Percentiles rank a stretch among this genome's conserved stretches.
Conservation (phyloP, 2,329 filamentous ascomycete species). For the Monosporascus sp. region DNA sequence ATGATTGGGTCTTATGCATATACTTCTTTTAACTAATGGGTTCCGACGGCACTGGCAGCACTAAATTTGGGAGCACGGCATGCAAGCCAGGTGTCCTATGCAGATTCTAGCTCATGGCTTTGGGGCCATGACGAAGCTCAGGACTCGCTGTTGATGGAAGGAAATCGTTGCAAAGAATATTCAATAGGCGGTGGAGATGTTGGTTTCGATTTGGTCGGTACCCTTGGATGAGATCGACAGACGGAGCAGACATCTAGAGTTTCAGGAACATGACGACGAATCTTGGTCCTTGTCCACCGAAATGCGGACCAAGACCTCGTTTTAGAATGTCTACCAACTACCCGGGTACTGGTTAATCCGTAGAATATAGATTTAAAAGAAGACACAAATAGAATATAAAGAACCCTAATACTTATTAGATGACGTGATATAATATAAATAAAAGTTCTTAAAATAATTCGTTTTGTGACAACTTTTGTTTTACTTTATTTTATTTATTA, state of each 20-base stretch:
- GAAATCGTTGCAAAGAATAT: no score
- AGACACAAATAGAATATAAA: no score
- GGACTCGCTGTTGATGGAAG: background rate
- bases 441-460: no score
- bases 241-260: background rate
- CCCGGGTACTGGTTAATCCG: no score
- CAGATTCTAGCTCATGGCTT: background rate
- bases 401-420: no score
- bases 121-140: background rate
- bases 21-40: background rate
- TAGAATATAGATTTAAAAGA: no score
- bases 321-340: no score
- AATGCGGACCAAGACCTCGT: background rate
- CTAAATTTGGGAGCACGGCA: background rate
- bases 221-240: no score
- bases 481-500: no score
- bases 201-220: background rate
- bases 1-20: background rate
- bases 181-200: background rate
- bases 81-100: background rate
- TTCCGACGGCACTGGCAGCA: background rate
- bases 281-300: background rate
- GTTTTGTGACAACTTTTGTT: no score
- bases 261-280: background rate
- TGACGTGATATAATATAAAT: no score